Conservation (phyloP, 164 flowering plant species). For the Litsea cubeba region DNA sequence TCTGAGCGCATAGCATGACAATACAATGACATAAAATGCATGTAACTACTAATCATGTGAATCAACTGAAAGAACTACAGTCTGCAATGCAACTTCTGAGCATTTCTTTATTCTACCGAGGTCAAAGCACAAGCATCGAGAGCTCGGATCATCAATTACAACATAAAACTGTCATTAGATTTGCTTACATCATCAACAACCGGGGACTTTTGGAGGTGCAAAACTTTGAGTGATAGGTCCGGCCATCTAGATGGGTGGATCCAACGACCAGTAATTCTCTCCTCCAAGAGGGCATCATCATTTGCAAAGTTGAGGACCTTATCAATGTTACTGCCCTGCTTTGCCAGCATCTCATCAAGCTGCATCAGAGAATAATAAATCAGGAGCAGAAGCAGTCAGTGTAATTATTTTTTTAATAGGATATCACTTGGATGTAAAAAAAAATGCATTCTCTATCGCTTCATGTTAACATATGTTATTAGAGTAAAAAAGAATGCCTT, state of each 20-base stretch:
- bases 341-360: constrained; percentile 98
- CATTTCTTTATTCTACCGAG: not conserved
- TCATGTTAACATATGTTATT: not conserved
- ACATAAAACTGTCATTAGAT: not conserved
- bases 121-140: not conserved
- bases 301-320: constrained; percentile 93
- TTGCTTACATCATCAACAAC: constrained; percentile 93
- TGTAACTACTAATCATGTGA: not conserved
- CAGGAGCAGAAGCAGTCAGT: constrained; percentile 7
- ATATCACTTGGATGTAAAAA: not conserved
- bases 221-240: constrained; percentile 89
- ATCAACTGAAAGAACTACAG: not conserved
- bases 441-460: not conserved
- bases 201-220: constrained; percentile 89
- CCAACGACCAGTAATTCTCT: constrained; percentile 96
- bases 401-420: not conserved
- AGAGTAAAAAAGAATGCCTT: constrained; percentile 44
- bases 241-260: constrained; percentile 93
- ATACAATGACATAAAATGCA: no score
- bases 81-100: not conserved
- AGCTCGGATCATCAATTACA: not conserved
- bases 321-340: constrained; percentile 77
- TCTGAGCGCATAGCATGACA: no score
- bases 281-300: constrained; percentile 94
- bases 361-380: constrained; percentile 26